Evolutionary conservation across 768 basidiomycete species (phyloP).

Genomic region (Coprinopsis marcescibilis): DNA sequence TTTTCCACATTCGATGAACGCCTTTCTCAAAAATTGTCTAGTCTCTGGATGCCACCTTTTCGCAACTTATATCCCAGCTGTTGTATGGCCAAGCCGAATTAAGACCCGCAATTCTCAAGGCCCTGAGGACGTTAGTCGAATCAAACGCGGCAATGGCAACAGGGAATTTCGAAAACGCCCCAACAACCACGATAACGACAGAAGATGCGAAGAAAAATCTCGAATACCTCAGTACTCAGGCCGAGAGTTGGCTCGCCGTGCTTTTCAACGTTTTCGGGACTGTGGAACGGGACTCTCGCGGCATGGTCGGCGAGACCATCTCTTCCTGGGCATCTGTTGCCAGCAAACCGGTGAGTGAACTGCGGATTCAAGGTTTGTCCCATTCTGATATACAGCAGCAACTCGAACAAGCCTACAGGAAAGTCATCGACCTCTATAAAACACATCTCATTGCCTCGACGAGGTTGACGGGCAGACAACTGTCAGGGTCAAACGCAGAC

Average conservation of each 20-base stretch:
- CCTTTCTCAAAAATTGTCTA: slow-evolving; percentile 24
- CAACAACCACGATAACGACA: slow-evolving; percentile 43
- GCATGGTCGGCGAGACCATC: slow-evolving; percentile 84
- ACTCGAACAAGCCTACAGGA: slow-evolving; percentile 73
- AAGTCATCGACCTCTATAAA: slow-evolving; percentile 67
- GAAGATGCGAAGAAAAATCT: slow-evolving; percentile 64
- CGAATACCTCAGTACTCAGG: slow-evolving; percentile 66
- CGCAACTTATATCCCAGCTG: slow-evolving; percentile 87
- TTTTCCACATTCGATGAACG: slow-evolving; percentile 6
- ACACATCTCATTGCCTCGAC: slow-evolving; percentile 55
- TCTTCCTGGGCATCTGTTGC: slow-evolving; percentile 82
- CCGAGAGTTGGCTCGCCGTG: slow-evolving; percentile 91
- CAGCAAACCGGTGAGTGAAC: slow-evolving; percentile 48
- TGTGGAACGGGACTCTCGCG: slow-evolving; percentile 66
- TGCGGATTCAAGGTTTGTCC: background rate
- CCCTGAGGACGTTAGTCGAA: slow-evolving; percentile 76
- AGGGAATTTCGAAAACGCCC: slow-evolving; percentile 15
- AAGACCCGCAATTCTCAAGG: slow-evolving; percentile 75
- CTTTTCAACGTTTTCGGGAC: slow-evolving; percentile 95
- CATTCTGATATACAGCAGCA: slow-evolving; percentile 36
- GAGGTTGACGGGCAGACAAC: slow-evolving; percentile 23
- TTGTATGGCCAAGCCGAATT: slow-evolving; percentile 88
- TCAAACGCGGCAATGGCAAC: slow-evolving; percentile 53
- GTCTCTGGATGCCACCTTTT: slow-evolving; percentile 72
- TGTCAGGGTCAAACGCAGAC: slow-evolving; percentile 25